These are phyloP conservation scores for Cytospora piceae DNA, from an alignment of 2,329 filamentous ascomycete genomes.

Conservation along the genomic window DNA sequence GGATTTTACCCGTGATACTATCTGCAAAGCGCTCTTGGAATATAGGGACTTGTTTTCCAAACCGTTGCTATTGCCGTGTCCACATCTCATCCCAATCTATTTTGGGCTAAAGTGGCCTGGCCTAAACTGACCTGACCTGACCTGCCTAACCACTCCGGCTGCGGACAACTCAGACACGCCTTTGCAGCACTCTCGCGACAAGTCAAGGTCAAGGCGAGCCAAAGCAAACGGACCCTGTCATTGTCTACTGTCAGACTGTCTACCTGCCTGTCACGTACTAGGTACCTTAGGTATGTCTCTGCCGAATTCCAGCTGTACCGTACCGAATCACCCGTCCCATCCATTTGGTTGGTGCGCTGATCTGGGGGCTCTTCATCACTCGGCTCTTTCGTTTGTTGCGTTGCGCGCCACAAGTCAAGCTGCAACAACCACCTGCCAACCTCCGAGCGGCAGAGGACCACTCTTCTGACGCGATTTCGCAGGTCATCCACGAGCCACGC, in stretches of 20 bases:
- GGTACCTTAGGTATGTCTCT: slow-evolving; percentile 25
- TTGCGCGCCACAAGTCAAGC: slow-evolving; percentile 19
- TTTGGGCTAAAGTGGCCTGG: slow-evolving; percentile 11
- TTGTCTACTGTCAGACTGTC: slow-evolving; percentile 2
- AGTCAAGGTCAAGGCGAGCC: slow-evolving; percentile 19
- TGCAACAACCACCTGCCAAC: slow-evolving; percentile 22
- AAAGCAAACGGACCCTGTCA: slow-evolving; percentile 15
- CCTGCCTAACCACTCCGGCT: slow-evolving; percentile 13
- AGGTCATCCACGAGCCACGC: slow-evolving; percentile 39
- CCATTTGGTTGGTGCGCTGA: slow-evolving; percentile 28
- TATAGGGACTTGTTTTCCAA: neutral
- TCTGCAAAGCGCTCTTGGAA: slow-evolving; percentile 19
- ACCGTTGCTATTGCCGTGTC: neutral
- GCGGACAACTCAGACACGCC: slow-evolving; percentile 37
- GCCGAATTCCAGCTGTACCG: slow-evolving; percentile 6
- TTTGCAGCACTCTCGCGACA: slow-evolving; percentile 11
- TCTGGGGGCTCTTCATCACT: slow-evolving; percentile 10
- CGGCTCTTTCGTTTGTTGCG: slow-evolving; percentile 14
- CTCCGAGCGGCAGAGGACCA: slow-evolving; percentile 32
- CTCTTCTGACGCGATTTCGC: slow-evolving; percentile 45
- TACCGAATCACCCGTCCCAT: slow-evolving; percentile 3
- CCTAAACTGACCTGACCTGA: neutral
- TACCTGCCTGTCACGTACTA: slow-evolving; percentile 19
- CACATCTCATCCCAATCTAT: slow-evolving; percentile 8
- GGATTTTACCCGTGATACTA: slow-evolving; percentile 31